Conservation (phyloP, 768 basidiomycete species). For the Russula sp. region DNA sequence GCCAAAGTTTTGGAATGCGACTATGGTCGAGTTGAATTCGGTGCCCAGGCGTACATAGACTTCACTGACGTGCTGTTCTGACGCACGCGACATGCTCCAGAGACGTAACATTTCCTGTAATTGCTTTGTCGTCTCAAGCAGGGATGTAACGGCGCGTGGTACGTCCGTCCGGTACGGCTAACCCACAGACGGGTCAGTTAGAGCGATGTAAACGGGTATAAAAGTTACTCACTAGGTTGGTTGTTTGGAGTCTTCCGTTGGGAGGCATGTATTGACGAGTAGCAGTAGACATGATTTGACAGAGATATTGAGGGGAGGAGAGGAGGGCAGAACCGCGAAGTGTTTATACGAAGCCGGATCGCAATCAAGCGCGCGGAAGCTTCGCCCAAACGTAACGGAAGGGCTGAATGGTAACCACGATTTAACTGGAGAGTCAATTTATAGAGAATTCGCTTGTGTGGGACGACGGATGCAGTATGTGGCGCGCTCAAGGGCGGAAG, state of each 20-base stretch:
- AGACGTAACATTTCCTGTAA: constrained; percentile 64
- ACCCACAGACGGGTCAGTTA: background rate
- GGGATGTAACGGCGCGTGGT: constrained; percentile 49
- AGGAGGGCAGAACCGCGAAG: background rate
- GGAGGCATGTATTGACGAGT: constrained; percentile 16
- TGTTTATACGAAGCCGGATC: constrained; percentile 6
- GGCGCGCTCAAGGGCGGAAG: constrained; percentile 1
- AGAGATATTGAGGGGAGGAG: background rate
- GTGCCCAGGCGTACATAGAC: constrained; percentile 85
- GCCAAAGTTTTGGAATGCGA: constrained; percentile 62
- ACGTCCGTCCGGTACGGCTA: constrained; percentile 37
- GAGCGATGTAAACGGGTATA: background rate
- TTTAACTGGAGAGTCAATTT: constrained; percentile 2
- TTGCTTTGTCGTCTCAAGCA: constrained; percentile 77
- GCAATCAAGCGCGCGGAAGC: constrained; percentile 2
- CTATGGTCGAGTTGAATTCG: constrained; percentile 76
- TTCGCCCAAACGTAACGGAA: constrained; percentile 11
- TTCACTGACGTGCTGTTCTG: constrained; percentile 74
- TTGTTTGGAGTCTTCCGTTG: constrained; percentile 19
- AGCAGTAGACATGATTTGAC: constrained; percentile 13
- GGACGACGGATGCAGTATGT: background rate
- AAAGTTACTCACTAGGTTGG: constrained; percentile 9
- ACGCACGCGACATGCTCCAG: constrained; percentile 56
- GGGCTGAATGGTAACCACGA: background rate
- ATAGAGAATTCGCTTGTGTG: constrained; percentile 14